Conservation (phyloP, 768 basidiomycete species). For the Hygrophoropsis aurantiaca region DNA sequence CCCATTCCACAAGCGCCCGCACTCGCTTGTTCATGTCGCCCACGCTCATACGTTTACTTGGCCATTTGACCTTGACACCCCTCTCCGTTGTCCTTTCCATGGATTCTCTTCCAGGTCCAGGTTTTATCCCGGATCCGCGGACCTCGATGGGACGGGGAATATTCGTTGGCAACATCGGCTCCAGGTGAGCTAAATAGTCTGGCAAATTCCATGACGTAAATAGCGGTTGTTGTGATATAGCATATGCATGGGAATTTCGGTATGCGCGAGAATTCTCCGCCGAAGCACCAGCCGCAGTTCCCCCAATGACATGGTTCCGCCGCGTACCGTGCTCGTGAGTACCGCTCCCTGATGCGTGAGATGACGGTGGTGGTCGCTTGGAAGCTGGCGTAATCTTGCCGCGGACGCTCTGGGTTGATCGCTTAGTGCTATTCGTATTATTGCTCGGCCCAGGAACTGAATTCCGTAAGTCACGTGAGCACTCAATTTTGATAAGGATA, state of each 20-base stretch:
- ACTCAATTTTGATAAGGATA: slow-evolving; percentile 17
- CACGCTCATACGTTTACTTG: slow-evolving; percentile 92
- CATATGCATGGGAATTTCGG: slow-evolving; percentile 78
- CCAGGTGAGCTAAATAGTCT: slow-evolving; percentile 88
- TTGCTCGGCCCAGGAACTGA: slow-evolving; percentile 30
- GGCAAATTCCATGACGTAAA: slow-evolving; percentile 90
- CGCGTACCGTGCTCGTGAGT: slow-evolving; percentile 47
- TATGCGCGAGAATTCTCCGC: slow-evolving; percentile 64
- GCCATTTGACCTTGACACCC: slow-evolving; percentile 90
- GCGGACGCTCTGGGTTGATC: slow-evolving; percentile 42
- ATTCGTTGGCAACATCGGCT: slow-evolving; percentile 77
- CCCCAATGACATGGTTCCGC: slow-evolving; percentile 45
- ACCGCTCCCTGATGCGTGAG: slow-evolving; percentile 29
- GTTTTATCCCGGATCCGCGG: slow-evolving; percentile 45
- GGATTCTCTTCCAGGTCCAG: slow-evolving; percentile 48
- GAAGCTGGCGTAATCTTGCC: slow-evolving; percentile 25
- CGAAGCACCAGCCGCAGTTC: slow-evolving; percentile 33
- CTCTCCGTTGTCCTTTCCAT: slow-evolving; percentile 66
- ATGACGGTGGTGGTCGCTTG: slow-evolving; percentile 30
- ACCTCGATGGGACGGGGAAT: slow-evolving; percentile 75
- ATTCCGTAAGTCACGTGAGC: slow-evolving; percentile 37
- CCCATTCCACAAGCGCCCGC: slow-evolving; percentile 87
- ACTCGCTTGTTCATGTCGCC: slow-evolving; percentile 97
- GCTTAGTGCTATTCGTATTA: slow-evolving; percentile 35
- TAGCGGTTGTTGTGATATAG: slow-evolving; percentile 73